Conservation (phyloP, 2,329 filamentous ascomycete genomes). For the Ceratocystis harringtonii region DNA sequence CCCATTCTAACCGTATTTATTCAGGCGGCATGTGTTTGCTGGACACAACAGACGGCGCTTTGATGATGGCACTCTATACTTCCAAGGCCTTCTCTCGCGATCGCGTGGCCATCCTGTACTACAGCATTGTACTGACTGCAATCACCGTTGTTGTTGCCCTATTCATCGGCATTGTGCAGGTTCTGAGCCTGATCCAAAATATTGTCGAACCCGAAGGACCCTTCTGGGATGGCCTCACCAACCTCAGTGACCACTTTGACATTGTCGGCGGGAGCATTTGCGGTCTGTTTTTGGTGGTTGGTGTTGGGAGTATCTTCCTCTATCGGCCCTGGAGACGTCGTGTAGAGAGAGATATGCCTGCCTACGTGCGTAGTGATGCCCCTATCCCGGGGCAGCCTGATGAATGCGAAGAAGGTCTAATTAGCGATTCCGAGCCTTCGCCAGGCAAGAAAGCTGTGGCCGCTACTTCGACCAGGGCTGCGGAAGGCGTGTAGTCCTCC, state of each 20-base stretch:
- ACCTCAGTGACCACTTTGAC: constrained; percentile 66
- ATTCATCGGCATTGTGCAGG: constrained; percentile 73
- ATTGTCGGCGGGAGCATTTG: constrained; percentile 78
- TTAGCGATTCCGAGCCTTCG: neutral
- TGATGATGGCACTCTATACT: constrained; percentile 92
- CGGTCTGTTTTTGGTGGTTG: constrained; percentile 66
- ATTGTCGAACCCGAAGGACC: constrained; percentile 54
- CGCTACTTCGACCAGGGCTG: neutral
- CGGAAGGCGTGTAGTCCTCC: neutral
- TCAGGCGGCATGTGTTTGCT: constrained; percentile 83
- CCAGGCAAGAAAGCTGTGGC: constrained; percentile 4
- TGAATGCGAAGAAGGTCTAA: constrained; percentile 9
- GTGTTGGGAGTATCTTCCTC: constrained; percentile 53
- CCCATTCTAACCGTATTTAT: neutral
- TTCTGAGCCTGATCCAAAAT: constrained; percentile 63
- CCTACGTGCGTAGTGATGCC: constrained; percentile 7
- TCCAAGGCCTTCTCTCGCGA: constrained; percentile 64
- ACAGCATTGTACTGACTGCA: constrained; percentile 72
- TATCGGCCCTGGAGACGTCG: constrained; percentile 64
- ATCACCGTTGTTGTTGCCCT: constrained; percentile 73
- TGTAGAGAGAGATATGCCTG: constrained; percentile 25
- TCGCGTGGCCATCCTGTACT: constrained; percentile 80
- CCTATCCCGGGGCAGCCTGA: neutral
- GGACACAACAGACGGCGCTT: constrained; percentile 79
- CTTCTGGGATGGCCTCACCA: constrained; percentile 85